These are phyloP conservation scores for Medicago truncatula DNA, from an alignment of 306 rosid genomes.

Conservation along the genomic window DNA sequence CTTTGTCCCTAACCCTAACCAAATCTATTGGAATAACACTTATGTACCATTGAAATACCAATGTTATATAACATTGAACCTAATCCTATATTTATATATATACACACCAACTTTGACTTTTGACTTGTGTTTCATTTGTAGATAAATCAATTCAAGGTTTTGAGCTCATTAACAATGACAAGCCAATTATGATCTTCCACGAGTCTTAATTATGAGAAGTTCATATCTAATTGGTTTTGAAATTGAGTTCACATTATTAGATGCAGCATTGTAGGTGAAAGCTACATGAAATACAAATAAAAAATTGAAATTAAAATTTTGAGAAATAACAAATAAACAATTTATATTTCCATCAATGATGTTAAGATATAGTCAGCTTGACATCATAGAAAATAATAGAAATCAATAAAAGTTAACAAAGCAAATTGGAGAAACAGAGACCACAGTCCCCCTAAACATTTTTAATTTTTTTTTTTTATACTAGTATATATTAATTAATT, in stretches of 20 bases:
- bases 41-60: too few relatives aligned
- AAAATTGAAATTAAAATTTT: background rate
- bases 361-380: conserved; percentile 39
- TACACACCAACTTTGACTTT: conserved; percentile 31
- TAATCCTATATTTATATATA: too few relatives aligned
- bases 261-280: conserved; percentile 36
- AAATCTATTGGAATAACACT: background rate
- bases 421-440: too few relatives aligned
- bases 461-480: too few relatives aligned
- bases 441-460: too few relatives aligned
- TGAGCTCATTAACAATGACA: conserved; percentile 13
- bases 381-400: conserved; percentile 33
- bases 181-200: conserved; percentile 29
- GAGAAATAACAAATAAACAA: conserved; percentile 24
- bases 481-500: too few relatives aligned
- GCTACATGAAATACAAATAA: conserved; percentile 26
- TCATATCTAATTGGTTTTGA: conserved; percentile 20
- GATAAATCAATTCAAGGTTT: conserved; percentile 14
- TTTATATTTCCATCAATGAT: conserved; percentile 42
- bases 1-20: conserved; percentile 14
- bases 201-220: conserved; percentile 22
- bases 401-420: conserved; percentile 1
- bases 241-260: conserved; percentile 44
- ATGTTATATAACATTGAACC: too few relatives aligned
- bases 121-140: conserved; percentile 31